Percentiles rank a stretch among this genome's conserved stretches.
These are phyloP conservation scores for Gyromitra esculenta DNA, from an alignment of 2,329 filamentous ascomycete genomes.

Conservation along the genomic window DNA sequence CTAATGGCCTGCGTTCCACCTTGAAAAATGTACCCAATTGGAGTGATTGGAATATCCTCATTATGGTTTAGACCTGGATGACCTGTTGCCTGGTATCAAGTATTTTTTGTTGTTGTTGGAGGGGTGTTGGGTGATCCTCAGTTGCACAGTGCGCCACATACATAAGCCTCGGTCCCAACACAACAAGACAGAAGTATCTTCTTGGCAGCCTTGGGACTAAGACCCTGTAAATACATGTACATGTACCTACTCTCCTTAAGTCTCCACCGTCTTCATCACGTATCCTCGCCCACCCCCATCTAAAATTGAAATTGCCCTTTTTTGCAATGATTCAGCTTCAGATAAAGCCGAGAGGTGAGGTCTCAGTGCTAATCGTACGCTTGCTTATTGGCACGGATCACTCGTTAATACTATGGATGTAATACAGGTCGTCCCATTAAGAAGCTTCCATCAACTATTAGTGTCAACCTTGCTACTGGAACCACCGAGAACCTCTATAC, in stretches of 20 bases:
- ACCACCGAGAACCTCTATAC: conserved; percentile 67
- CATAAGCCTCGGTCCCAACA: conserved; percentile 8
- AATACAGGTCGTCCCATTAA: conserved; percentile 64
- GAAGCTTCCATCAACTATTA: conserved; percentile 68
- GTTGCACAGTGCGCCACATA: background rate
- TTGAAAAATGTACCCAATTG: background rate
- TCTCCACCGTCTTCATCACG: background rate
- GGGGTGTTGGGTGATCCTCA: background rate
- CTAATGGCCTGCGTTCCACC: background rate
- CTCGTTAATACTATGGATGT: background rate
- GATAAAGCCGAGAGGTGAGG: conserved; percentile 64
- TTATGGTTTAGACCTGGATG: background rate
- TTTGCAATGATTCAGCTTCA: conserved; percentile 45
- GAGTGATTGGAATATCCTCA: background rate
- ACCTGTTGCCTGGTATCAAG: background rate
- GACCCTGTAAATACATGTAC: background rate
- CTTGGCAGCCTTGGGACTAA: background rate
- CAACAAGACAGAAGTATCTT: background rate
- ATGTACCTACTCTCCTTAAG: background rate
- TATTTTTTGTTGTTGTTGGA: background rate
- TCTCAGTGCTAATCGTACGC: background rate
- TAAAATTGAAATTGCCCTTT: background rate
- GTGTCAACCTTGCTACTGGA: conserved; percentile 65
- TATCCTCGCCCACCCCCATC: background rate
- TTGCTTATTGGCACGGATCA: background rate